phyloP scores from a whole-genome alignment of 2,329 filamentous ascomycete genomes.

The Talaromyces sp. region DNA sequence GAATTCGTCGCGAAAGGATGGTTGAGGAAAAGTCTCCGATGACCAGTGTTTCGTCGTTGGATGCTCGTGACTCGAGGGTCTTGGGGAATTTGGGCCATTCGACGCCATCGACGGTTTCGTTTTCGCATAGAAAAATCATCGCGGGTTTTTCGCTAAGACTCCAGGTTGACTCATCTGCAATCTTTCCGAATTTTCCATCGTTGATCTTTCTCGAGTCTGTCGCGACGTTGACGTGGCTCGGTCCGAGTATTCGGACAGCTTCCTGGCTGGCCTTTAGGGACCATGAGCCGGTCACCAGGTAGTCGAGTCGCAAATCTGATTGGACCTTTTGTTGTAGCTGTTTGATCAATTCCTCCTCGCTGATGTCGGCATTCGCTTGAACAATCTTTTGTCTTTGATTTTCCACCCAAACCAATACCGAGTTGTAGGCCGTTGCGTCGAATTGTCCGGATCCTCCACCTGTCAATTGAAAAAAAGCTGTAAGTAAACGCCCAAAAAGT shows the following conservation, averaged over 20 bases:
- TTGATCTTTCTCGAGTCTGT: constrained; percentile 63
- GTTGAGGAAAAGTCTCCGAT: constrained; percentile 94
- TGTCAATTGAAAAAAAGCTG: constrained; percentile 29
- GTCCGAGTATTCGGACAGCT: constrained; percentile 70
- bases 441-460: constrained; percentile 81
- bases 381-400: constrained; percentile 58
- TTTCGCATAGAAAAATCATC: constrained; percentile 86
- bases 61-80: constrained; percentile 54
- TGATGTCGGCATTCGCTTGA: constrained; percentile 29
- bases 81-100: constrained; percentile 77
- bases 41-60: constrained; percentile 68
- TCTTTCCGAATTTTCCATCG: constrained; percentile 79
- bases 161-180: constrained; percentile 75
- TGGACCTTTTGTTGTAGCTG: constrained; percentile 63
- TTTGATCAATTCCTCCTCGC: constrained; percentile 52
- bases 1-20: constrained; percentile 56
- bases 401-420: constrained; percentile 78
- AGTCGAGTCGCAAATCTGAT: constrained; percentile 75
- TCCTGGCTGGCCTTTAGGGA: constrained; percentile 86
- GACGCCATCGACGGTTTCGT: constrained; percentile 85
- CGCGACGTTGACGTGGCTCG: constrained; percentile 73
- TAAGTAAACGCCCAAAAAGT: not conserved
- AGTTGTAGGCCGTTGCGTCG: constrained; percentile 76
- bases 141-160: constrained; percentile 62
- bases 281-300: constrained; percentile 87